A percentile compares a stretch with the other conserved stretches of the same genome.
Conservation (phyloP, 2,329 filamentous ascomycete species). For the Botrytis hyacinthi region DNA sequence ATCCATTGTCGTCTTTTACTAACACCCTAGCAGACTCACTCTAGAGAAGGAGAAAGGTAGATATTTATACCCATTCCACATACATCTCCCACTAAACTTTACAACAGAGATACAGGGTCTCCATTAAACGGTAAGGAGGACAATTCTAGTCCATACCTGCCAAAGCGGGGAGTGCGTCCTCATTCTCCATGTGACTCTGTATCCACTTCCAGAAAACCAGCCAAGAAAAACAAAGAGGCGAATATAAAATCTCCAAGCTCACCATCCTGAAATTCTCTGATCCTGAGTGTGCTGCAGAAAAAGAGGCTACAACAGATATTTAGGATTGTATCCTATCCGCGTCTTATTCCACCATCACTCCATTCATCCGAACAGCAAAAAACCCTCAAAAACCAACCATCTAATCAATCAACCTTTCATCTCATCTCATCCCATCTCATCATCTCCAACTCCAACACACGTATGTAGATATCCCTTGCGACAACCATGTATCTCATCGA, state of each 20-base stretch:
- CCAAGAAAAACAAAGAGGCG: background rate
- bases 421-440: too few relatives aligned
- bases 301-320: background rate
- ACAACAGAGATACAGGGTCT: background rate
- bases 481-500: background rate
- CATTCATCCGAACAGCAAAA: too few relatives aligned
- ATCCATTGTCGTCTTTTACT: too few relatives aligned
- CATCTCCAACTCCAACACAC: background rate
- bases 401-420: background rate
- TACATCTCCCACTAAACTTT: background rate
- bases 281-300: background rate
- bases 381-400: background rate
- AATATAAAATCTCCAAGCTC: background rate
- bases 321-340: background rate
- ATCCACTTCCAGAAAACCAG: background rate
- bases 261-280: accelerated
- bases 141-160: background rate
- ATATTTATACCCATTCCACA: background rate
- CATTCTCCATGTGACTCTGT: accelerated
- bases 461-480: background rate
- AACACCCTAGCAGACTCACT: background rate
- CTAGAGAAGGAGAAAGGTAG: background rate
- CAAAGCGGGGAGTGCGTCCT: too few relatives aligned
- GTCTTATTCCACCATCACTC: background rate
- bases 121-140: background rate